Percentiles rank a stretch among this genome's conserved stretches.
Conservation (phyloP, 352 stramenopile genomes). For the Pythium myriotylum region DNA sequence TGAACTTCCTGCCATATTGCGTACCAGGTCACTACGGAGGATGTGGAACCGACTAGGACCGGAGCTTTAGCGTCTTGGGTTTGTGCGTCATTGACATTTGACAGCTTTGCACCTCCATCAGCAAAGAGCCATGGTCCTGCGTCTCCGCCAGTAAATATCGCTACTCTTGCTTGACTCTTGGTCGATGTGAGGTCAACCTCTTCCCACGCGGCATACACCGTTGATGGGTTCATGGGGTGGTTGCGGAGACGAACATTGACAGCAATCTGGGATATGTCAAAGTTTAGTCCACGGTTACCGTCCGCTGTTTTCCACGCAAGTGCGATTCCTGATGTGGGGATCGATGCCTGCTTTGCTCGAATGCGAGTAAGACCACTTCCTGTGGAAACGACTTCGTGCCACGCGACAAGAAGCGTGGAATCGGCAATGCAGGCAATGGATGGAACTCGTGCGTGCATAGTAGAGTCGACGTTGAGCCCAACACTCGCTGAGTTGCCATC, state of each 20-base stretch:
- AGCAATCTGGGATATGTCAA: slow-evolving; percentile 40
- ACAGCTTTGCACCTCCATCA: slow-evolving; percentile 40
- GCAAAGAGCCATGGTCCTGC: slow-evolving; percentile 40
- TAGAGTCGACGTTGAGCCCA: slow-evolving; percentile 45
- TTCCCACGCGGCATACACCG: slow-evolving; percentile 56
- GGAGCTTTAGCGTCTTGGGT: slow-evolving; percentile 33
- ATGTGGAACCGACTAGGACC: slow-evolving; percentile 24
- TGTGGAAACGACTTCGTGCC: slow-evolving; percentile 42
- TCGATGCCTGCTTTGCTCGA: slow-evolving; percentile 26
- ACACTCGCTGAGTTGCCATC: slow-evolving; percentile 42
- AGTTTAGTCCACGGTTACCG: slow-evolving; percentile 42
- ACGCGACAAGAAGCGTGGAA: slow-evolving; percentile 46
- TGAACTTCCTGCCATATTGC: slow-evolving; percentile 53
- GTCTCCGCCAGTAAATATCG: slow-evolving; percentile 28
- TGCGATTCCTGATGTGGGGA: background rate
- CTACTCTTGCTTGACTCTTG: slow-evolving; percentile 50
- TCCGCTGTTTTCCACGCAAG: slow-evolving; percentile 43
- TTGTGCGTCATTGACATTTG: slow-evolving; percentile 45
- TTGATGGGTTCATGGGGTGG: slow-evolving; percentile 15
- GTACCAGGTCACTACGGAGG: slow-evolving; percentile 21
- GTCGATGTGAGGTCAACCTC: slow-evolving; percentile 32
- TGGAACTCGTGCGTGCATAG: slow-evolving; percentile 31
- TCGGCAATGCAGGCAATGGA: slow-evolving; percentile 45
- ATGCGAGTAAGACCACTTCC: slow-evolving; percentile 28
- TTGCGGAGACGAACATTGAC: slow-evolving; percentile 44